A percentile compares a stretch with the other conserved stretches of the same genome.
These are phyloP conservation scores for Cutaneotrichosporon cyanovorans DNA, from an alignment of 1,284 basidiomycete species.

Conservation along the genomic window DNA sequence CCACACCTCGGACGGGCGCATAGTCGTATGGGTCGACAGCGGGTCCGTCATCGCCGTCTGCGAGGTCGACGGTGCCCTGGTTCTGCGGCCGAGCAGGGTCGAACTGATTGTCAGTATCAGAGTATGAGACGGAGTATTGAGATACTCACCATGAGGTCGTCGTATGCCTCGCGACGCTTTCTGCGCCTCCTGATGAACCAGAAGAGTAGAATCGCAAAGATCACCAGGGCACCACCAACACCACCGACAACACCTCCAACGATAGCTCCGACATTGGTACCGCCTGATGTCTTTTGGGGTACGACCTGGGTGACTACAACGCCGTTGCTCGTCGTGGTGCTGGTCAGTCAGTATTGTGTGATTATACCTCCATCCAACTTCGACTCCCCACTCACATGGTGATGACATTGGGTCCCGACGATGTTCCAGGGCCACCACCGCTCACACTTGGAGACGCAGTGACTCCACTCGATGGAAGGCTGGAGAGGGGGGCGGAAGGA, in stretches of 20 bases:
- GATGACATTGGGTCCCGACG: too few relatives aligned
- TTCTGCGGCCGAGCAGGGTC: constrained; percentile 36
- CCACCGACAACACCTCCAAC: constrained; percentile 45
- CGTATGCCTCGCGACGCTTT: constrained; percentile 41
- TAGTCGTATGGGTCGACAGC: constrained; percentile 40
- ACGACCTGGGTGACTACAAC: too few relatives aligned
- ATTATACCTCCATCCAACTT: too few relatives aligned
- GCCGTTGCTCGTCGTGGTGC: not conserved
- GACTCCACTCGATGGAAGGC: too few relatives aligned
- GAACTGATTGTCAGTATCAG: constrained; percentile 26
- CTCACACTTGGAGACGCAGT: too few relatives aligned
- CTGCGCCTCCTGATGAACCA: constrained; percentile 30
- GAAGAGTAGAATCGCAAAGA: constrained; percentile 34
- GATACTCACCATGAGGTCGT: constrained; percentile 44
- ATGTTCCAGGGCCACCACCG: too few relatives aligned
- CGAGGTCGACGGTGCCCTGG: constrained; percentile 37
- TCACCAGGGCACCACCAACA: constrained; percentile 31
- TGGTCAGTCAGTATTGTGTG: not conserved
- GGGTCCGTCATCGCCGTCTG: constrained; percentile 27
- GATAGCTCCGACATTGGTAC: constrained; percentile 38
- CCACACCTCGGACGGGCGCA: constrained; percentile 22
- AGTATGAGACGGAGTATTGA: constrained; percentile 12
- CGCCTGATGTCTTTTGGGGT: too few relatives aligned
- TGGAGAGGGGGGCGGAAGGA: too few relatives aligned
- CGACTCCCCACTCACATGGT: too few relatives aligned